Base-by-base conservation (phyloP, 2,329 filamentous ascomycete genomes). In the Fusarium subtropicale region DNA sequence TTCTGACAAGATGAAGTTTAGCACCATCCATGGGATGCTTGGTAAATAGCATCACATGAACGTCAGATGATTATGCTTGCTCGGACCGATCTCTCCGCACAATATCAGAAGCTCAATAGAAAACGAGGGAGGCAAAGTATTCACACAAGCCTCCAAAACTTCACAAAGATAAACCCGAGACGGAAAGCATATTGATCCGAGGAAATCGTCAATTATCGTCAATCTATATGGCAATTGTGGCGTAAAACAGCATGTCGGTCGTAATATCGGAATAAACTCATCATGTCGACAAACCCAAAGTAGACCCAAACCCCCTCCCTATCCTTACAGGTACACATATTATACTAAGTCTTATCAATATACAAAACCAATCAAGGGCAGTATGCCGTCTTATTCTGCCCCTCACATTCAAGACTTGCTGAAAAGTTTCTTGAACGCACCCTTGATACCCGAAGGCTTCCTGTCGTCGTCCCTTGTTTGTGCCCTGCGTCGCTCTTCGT, bases 391-490 rank as follows among this genome's bases (percentile, higher is more conserved):
- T 48, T 24, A 62, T 20, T 48, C 33, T 42, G 68, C 48, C n/a
- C 50, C 33, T 55, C 54, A 41, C 56, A 56, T 50, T 74, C 59
- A 72, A 53, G 61, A 72, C 50, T 68, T 63, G 22, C 69, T 63
- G 57, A 77, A 77, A 51, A 77, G 54, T 64, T 74, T 77, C 75
- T 77, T 77, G 58, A 77, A 74, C 39, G 72, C 74, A 33, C 66
- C 71, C 67, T 76, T 77, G 53, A 77, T 72, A 30, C 76, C 74
- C 36, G 72, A 66, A 53, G 74, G 52, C 63, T 76, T 78, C 73
- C 74, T 78, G 56, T 76, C 66, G 34, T 75, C 66, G 60, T 79
- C 75, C 61, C 70, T 79, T 50, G 75, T 71, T 45, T 72, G 74
- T 38, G 72, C 78, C 64, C 68, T 79, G 69, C 75, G 74, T 59